Base-by-base conservation (phyloP, 495 filamentous ascomycete genomes). In the Hypoxylon rickii region DNA sequence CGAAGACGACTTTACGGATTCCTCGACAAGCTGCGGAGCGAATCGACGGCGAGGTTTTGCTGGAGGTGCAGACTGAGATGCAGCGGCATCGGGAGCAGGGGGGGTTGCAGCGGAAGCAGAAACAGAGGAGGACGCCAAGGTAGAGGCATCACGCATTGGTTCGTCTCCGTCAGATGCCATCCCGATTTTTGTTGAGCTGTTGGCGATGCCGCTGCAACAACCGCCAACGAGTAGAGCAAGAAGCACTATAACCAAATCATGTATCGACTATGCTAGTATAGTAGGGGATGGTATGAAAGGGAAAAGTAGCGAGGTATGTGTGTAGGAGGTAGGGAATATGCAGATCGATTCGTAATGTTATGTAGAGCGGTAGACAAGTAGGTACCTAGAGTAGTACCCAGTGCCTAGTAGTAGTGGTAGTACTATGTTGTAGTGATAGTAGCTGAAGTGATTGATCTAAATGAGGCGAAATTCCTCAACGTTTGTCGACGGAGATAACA, bases 1-100 rank as follows among this genome's bases (percentile, higher is more conserved):
- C 12, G 59, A 49, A 13, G 60, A 64, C 18, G 73, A 79, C 47
- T 77, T 75, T 6, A 76, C 75, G 15, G 76, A 70, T 13, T 78
- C 83, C 55, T 85, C 82, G 32, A 84, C 73, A 3, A 81, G 76
- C 59, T 87, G 74, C 4, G 81, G 79, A 26, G 73, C 64, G 48
- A 85, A 80, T 51, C 69, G 73, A 41, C 72, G 68, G 39, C 66
- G 68, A n/a, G 69, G 70, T 37, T 75, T 74, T 7, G 70, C 53
- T 13, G 61, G 45, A 31, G 64, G 52, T 21, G 63, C 48, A 13
- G 49, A 26, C 44, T 63, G 36, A 26, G 56, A 22, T 33, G 62
- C 58, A 13, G 33, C 12, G 24, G 24, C n/a, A n/a, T 51, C 41
- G 24, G 17, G 32, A 40, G 44, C 40, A 34, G 55, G 55, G 5